Percentiles rank a stretch among this genome's conserved stretches.
phyloP scores from a whole-genome alignment of 2,329 filamentous ascomycete species.

The Fusarium goolgardi region DNA sequence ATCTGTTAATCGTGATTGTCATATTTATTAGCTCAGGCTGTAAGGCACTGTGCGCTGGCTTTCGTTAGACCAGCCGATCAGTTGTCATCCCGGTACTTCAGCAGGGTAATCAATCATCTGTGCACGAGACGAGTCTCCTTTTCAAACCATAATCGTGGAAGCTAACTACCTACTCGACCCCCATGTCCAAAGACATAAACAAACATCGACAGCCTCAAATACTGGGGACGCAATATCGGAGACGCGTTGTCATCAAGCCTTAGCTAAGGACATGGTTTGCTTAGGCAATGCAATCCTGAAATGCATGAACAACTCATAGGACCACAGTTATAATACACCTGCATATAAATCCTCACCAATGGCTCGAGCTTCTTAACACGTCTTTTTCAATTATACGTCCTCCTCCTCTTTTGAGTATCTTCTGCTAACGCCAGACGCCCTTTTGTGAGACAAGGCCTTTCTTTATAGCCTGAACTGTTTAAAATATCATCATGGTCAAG shows the following conservation, averaged over 20 bases:
- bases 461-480: slow-evolving; percentile 20
- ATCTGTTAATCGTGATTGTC: slow-evolving; percentile 34
- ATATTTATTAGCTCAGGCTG: slow-evolving; percentile 18
- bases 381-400: slow-evolving; percentile 18
- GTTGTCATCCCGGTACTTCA: slow-evolving; percentile 19
- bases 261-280: not conserved
- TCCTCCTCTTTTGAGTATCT: slow-evolving; percentile 31
- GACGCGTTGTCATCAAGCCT: slow-evolving; percentile 3
- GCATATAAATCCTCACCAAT: slow-evolving; percentile 22
- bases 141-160: slow-evolving; percentile 2
- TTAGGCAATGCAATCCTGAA: not conserved
- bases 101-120: slow-evolving; percentile 9
- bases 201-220: slow-evolving; percentile 13
- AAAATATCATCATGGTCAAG: slow-evolving; percentile 16
- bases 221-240: not conserved
- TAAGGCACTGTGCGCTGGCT: slow-evolving; percentile 31
- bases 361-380: slow-evolving; percentile 22
- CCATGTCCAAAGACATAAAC: slow-evolving; percentile 8
- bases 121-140: slow-evolving; percentile 19
- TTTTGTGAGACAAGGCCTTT: slow-evolving; percentile 18
- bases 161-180: not conserved
- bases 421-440: slow-evolving; percentile 26
- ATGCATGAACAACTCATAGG: slow-evolving; percentile 15
- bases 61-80: slow-evolving; percentile 17
- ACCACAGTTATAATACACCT: slow-evolving; percentile 19